phyloP scores from a whole-genome alignment of 768 basidiomycete species.

The Hortiboletus campestris region DNA sequence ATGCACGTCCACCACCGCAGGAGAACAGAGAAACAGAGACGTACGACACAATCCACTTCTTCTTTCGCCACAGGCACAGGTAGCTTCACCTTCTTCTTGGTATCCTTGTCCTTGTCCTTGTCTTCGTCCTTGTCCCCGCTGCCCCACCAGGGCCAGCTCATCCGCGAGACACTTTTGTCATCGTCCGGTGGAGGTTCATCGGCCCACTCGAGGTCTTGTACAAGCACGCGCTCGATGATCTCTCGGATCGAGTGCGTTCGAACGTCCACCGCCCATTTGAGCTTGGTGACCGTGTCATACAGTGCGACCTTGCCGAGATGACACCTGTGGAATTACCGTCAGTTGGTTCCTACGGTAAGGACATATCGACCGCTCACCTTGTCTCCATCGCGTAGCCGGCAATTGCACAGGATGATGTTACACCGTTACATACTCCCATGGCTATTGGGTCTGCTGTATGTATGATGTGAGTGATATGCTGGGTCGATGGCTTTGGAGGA shows the following conservation, averaged over 20 bases:
- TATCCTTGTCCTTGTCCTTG: constrained; percentile 22
- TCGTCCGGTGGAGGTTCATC: constrained; percentile 20
- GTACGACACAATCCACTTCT: constrained; percentile 66
- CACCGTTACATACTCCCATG: constrained; percentile 78
- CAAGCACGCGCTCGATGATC: constrained; percentile 65
- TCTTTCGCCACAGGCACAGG: constrained; percentile 48
- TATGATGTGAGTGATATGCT: constrained; percentile 84
- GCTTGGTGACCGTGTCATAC: constrained; percentile 83
- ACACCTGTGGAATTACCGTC: constrained; percentile 46
- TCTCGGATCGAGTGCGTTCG: constrained; percentile 70
- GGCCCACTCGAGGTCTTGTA: constrained; percentile 53
- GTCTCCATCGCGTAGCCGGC: constrained; percentile 87
- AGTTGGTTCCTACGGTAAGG: not conserved
- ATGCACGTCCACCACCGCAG: not conserved
- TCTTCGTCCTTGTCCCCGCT: constrained; percentile 29
- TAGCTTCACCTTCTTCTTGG: constrained; percentile 18
- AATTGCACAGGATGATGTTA: constrained; percentile 73
- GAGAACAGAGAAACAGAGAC: constrained; percentile 22
- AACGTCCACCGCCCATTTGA: constrained; percentile 76
- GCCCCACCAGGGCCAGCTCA: constrained; percentile 30
- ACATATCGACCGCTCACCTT: constrained; percentile 32
- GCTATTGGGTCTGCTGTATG: constrained; percentile 95
- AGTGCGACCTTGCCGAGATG: constrained; percentile 80
- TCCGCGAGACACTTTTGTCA: not conserved
- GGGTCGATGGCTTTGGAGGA: constrained; percentile 54